Percentiles rank a stretch among this genome's conserved stretches.
phyloP scores from a whole-genome alignment of 2,329 filamentous ascomycete species.

The Xylogone sp. region DNA sequence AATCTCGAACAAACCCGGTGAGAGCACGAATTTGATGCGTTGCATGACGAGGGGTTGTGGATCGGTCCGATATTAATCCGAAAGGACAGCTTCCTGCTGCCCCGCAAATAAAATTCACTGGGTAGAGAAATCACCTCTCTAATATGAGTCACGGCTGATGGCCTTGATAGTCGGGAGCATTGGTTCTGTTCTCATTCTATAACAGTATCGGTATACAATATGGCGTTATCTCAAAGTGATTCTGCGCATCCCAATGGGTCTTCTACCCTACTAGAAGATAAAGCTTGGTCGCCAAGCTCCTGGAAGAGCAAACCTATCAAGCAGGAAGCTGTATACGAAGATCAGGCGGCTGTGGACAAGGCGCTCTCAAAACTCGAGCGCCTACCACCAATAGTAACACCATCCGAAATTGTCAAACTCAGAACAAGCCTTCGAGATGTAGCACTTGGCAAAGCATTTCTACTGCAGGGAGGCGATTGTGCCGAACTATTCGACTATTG shows the following conservation, averaged over 20 bases:
- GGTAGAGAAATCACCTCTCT: background rate
- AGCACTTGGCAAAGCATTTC: slow-evolving; percentile 83
- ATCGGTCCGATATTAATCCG: background rate
- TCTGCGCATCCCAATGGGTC: background rate
- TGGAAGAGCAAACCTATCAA: slow-evolving; percentile 79
- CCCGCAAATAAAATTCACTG: slow-evolving; percentile 1
- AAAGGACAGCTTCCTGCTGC: background rate
- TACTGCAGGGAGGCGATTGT: slow-evolving; percentile 95
- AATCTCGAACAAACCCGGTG: background rate
- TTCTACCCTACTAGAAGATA: background rate
- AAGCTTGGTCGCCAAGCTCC: slow-evolving; percentile 57
- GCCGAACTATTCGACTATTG: slow-evolving; percentile 98
- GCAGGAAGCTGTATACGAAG: slow-evolving; percentile 68
- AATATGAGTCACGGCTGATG: background rate
- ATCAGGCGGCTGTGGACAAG: slow-evolving; percentile 53
- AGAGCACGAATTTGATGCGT: background rate
- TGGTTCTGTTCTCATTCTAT: background rate
- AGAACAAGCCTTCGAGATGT: slow-evolving; percentile 79
- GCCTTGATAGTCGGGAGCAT: background rate
- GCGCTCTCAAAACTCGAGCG: slow-evolving; percentile 61
- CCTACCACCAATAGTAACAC: slow-evolving; percentile 76
- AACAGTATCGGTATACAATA: background rate
- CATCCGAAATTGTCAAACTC: slow-evolving; percentile 74
- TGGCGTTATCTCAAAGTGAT: background rate
- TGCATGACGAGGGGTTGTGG: background rate